Base-by-base conservation (phyloP, 495 filamentous ascomycete genomes). In the Hyaloscypha hepaticicola region DNA sequence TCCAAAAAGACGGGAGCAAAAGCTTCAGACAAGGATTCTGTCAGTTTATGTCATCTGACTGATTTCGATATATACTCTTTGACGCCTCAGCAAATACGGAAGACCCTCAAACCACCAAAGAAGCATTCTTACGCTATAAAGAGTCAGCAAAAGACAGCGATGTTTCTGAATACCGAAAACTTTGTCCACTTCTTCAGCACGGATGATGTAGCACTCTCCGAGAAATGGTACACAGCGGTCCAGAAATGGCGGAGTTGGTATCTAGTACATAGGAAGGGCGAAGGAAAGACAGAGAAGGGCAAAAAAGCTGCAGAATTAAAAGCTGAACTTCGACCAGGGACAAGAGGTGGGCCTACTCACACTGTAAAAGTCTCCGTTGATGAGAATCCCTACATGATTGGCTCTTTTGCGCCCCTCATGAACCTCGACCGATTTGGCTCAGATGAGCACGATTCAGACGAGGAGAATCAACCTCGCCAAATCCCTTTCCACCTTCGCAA, bases 51-150 rank as follows among this genome's bases (percentile, higher is more conserved):
- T 72, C 91, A 96, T 74, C 75, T 99, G 16, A 91, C 93, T 11
- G 95, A 97, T 73, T 99, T 94, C 69, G 95, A 99, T 69, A 90
- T 96, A 48, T 97, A 96, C 75, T 84, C 80, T 8, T 88, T 91
- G 11, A 88, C 83, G 3, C 80, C 86, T 45, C 82, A 83, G 16
- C 84, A 89, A 38, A 76, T 85, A 59, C 75, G 77, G 33, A 83
- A 84, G 45, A 83, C 87, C 61, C 76, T 93, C 61, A 90, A 85
- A 66, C 88, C 89, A 1, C 91, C 91, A 0, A 93, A 91, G 69
- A 88, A 87, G 70, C 79, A 87, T 60, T 96, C 91, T 74, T 93
- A 88, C 71, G 93, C 91, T 3, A 82, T 99, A 68, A 97, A 96
- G 73, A 96, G 91, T 66, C 95, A 97, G 74, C 88, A 98, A 72